These are phyloP conservation scores for Mychonastes homosphaera DNA, from an alignment of 139 green algal genomes.

Conservation along the genomic window DNA sequence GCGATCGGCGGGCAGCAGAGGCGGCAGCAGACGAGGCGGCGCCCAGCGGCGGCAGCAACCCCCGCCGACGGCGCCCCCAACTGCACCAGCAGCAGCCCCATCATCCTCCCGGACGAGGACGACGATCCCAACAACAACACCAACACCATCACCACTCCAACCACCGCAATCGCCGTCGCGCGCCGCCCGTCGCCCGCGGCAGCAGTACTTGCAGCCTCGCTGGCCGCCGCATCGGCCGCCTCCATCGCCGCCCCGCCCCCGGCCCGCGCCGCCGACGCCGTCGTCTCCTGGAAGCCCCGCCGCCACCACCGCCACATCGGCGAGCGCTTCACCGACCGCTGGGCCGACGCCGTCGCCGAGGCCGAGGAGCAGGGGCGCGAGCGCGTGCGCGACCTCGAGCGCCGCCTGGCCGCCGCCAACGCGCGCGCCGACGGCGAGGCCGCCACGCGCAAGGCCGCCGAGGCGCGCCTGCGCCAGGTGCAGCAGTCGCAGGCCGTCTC, in stretches of 20 bases:
- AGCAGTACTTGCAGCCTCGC: no score
- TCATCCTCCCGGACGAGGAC: no score
- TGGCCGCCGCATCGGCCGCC: neutral
- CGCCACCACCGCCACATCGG: conserved; percentile 34
- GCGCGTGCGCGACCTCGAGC: conserved; percentile 10
- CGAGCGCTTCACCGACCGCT: conserved; percentile 30
- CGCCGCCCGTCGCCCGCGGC: no score
- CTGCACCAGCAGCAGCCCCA: no score
- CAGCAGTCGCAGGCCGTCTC: conserved; percentile 9
- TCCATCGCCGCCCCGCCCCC: conserved; percentile 1
- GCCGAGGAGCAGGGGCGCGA: conserved; percentile 13
- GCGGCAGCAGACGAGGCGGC: no score
- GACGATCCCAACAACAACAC: no score
- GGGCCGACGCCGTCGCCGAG: conserved; percentile 34
- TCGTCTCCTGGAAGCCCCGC: conserved; percentile 31
- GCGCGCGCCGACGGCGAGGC: conserved; percentile 12
- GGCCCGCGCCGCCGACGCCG: conserved; percentile 7
- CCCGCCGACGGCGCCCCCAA: no score
- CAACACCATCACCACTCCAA: no score
- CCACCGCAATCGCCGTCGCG: no score
- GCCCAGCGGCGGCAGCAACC: no score
- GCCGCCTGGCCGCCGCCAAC: conserved; percentile 3
- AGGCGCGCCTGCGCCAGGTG: conserved; percentile 7
- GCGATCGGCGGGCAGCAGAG: no score
- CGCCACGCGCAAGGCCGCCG: conserved; percentile 1